phyloP scores from a whole-genome alignment of 306 rosid species.

The Trifolium pratense region DNA sequence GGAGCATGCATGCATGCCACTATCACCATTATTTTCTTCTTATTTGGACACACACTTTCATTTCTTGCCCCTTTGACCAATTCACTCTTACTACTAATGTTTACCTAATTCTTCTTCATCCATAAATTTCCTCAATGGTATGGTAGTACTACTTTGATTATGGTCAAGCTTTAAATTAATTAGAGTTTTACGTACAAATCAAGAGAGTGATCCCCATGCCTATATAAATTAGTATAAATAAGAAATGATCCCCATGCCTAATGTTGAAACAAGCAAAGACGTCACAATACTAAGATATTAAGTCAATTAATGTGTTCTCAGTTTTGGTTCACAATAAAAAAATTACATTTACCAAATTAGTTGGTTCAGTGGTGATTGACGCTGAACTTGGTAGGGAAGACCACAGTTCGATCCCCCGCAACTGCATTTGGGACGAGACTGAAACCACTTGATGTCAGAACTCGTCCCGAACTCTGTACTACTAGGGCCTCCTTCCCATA shows the following conservation, averaged over 20 bases:
- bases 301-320: background rate
- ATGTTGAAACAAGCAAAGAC: background rate
- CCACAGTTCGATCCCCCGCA: too few species aligned
- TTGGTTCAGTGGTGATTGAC: too few species aligned
- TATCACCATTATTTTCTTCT: background rate
- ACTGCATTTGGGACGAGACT: too few species aligned
- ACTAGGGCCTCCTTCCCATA: too few species aligned
- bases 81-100: conserved; percentile 21
- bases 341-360: too few species aligned
- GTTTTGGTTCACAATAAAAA: background rate
- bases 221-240: background rate
- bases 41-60: conserved; percentile 45
- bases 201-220: background rate
- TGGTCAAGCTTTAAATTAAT: conserved; percentile 14
- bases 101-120: background rate
- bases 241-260: background rate
- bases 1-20: conserved; percentile 23
- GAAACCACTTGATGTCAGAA: too few species aligned
- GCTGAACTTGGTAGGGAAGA: too few species aligned
- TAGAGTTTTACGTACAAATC: conserved; percentile 14
- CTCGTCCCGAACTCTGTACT: too few species aligned
- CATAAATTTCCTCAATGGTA: conserved; percentile 2
- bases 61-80: conserved; percentile 55
- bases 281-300: background rate
- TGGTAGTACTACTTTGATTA: background rate